These are phyloP conservation scores for Penicillium hesseltinei DNA, from an alignment of 2,329 filamentous ascomycete genomes.

Conservation along the genomic window DNA sequence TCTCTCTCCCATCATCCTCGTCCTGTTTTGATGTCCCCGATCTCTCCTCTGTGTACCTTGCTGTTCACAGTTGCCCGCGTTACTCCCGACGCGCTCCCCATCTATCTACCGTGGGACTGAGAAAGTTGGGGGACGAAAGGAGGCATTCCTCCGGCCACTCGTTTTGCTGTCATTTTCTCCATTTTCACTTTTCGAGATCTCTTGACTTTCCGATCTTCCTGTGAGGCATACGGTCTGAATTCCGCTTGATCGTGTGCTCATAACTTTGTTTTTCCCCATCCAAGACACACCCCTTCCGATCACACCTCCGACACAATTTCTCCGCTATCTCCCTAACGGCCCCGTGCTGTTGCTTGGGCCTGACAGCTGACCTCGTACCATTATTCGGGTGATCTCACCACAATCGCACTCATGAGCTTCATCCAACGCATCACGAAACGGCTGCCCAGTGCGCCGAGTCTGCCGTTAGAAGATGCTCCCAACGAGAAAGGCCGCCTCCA, in stretches of 20 bases:
- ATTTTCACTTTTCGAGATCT: slow-evolving; percentile 19
- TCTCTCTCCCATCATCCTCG: slow-evolving; percentile 21
- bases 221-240: slow-evolving; percentile 20
- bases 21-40: slow-evolving; percentile 34
- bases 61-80: slow-evolving; percentile 28
- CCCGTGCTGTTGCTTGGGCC: slow-evolving; percentile 19
- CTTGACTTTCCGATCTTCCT: slow-evolving; percentile 12
- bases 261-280: neutral
- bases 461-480: slow-evolving; percentile 49
- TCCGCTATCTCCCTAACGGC: slow-evolving; percentile 13
- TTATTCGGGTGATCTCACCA: slow-evolving; percentile 18
- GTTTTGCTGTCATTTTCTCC: slow-evolving; percentile 32
- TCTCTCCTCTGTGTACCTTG: slow-evolving; percentile 24
- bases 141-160: slow-evolving; percentile 45
- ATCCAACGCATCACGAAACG: slow-evolving; percentile 55
- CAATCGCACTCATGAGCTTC: slow-evolving; percentile 49
- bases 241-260: neutral
- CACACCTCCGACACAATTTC: slow-evolving; percentile 12
- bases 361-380: slow-evolving; percentile 15
- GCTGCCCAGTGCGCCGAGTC: slow-evolving; percentile 47
- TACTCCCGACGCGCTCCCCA: slow-evolving; percentile 27
- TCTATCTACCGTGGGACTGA: slow-evolving; percentile 33
- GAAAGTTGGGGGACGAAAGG: slow-evolving; percentile 38
- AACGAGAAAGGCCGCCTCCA: slow-evolving; percentile 43
- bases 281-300: neutral